A percentile compares a stretch with the other conserved stretches of the same genome.
Evolutionary conservation across 371 early-diverging fungal species (phyloP).

Genomic region (Rhizopus arrhizus): DNA sequence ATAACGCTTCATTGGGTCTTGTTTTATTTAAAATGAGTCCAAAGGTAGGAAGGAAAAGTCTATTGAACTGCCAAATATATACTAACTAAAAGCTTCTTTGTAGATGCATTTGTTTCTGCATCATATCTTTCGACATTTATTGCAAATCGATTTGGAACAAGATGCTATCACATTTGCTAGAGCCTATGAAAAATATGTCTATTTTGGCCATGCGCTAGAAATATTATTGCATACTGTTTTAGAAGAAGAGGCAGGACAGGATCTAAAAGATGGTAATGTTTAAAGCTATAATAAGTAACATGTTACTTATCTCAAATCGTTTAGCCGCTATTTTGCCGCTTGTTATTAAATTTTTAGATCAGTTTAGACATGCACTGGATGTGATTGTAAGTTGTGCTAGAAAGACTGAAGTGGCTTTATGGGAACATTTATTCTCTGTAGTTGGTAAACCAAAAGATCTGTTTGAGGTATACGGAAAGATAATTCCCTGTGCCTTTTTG

Average conservation of each 20-base stretch:
- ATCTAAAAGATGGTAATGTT: constrained; percentile 37
- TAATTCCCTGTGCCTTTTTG: too few species aligned
- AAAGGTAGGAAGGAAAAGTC: constrained; percentile 51
- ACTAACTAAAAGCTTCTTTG: background rate
- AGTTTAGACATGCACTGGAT: constrained; percentile 76
- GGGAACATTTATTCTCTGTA: constrained; percentile 82
- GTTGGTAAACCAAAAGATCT: constrained; percentile 79
- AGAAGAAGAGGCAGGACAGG: constrained; percentile 72
- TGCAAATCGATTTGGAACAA: constrained; percentile 53
- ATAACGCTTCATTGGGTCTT: constrained; percentile 57
- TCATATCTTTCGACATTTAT: constrained; percentile 65
- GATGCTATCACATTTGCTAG: constrained; percentile 69
- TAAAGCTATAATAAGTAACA: background rate
- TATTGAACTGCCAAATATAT: background rate
- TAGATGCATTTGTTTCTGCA: constrained; percentile 83
- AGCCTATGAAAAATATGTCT: constrained; percentile 68
- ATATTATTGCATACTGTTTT: constrained; percentile 81
- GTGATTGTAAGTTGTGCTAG: constrained; percentile 88
- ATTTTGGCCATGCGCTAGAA: constrained; percentile 85
- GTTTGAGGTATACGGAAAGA: constrained; percentile 62
- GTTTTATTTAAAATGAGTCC: constrained; percentile 69
- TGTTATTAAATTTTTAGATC: constrained; percentile 72
- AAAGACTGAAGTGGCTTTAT: constrained; percentile 88
- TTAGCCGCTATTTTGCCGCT: constrained; percentile 67
- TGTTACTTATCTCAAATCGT: background rate